phyloP scores from a whole-genome alignment of 495 filamentous ascomycete species.

The Talaromyces trachyspermus region DNA sequence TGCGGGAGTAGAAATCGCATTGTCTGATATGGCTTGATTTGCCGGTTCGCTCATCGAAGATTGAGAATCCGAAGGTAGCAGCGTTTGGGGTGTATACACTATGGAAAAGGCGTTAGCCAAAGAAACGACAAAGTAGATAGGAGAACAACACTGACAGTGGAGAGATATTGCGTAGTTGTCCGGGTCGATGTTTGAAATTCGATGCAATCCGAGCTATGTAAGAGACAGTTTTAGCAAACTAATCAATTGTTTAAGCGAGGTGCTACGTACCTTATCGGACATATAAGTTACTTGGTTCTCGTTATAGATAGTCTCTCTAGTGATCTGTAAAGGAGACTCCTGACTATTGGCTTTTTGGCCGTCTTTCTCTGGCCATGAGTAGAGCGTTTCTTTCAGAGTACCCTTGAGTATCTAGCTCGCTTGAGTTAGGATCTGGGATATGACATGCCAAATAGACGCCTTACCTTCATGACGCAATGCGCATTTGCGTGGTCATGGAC shows the following conservation, averaged over 20 bases:
- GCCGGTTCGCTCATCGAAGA: conserved; percentile 66
- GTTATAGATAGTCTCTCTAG: conserved; percentile 38
- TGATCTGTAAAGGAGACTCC: conserved; percentile 36
- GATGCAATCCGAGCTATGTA: conserved; percentile 66
- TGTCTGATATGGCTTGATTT: conserved; percentile 61
- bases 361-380: conserved; percentile 59
- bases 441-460: neutral
- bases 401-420: conserved; percentile 60
- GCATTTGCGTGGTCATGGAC: conserved; percentile 87
- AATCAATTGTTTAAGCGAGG: neutral
- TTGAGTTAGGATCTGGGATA: neutral
- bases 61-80: conserved; percentile 61
- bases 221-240: neutral
- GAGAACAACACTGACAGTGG: conserved; percentile 65
- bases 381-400: conserved; percentile 69
- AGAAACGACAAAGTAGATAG: neutral
- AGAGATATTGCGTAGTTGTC: conserved; percentile 74
- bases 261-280: conserved; percentile 52
- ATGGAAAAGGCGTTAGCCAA: neutral
- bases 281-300: conserved; percentile 75
- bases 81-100: conserved; percentile 94
- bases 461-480: conserved; percentile 63
- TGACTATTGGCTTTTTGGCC: conserved; percentile 41
- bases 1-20: conserved; percentile 50
- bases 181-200: conserved; percentile 65